Base-by-base conservation (phyloP, 2,329 filamentous ascomycete species). In the Neopestalotiopsis clavispora region DNA sequence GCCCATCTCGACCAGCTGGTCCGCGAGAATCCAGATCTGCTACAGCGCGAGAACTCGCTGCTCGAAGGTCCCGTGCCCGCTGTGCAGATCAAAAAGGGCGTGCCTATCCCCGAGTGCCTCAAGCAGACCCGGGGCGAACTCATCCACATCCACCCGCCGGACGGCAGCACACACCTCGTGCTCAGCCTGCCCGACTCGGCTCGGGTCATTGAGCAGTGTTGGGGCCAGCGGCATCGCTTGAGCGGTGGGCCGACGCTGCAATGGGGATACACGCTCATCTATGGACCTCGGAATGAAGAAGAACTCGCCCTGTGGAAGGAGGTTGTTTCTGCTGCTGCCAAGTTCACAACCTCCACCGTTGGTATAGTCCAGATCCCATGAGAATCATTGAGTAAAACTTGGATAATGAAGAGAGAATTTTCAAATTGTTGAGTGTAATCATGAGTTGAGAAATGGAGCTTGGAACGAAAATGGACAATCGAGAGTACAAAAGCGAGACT, bases 211-310 rank as follows among this genome's bases (percentile, higher is more conserved):
- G 61, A 69, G 66, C 40, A 62, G 60, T 65, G 66, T 10, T 69
- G 68, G 68, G 68, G 68, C 13, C 65, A 69, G 66, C 14, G 68
- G 14, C 68, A 69, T 10, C 30, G 68, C 17, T 13, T 69, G 52
- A 67, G 68, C 28, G 68, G 68, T 10, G 58, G 67, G 30, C 52
- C 30, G 17, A 17, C 66, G 9, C 57, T 74, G 20, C 63, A 67
- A 28, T 73, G 72, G 71, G 71, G 72, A 1, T 74, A 74, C 23
- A 73, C 71, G 1, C 63, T 74, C 13, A 34, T 73, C 1, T 74
- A 74, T 28, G 72, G 70, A 9, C 72, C 72, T 30, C 49, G 70
- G 30, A 65, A 71, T 17, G 67, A 72, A 20, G 13, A 64, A 10
- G 72, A 74, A n/a, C 68, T 73, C 17, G 60, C 59, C 9, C 28